Percentiles rank a stretch among this genome's conserved stretches.
Conservation (phyloP, 495 filamentous ascomycete genomes). For the Neurospora sp. region DNA sequence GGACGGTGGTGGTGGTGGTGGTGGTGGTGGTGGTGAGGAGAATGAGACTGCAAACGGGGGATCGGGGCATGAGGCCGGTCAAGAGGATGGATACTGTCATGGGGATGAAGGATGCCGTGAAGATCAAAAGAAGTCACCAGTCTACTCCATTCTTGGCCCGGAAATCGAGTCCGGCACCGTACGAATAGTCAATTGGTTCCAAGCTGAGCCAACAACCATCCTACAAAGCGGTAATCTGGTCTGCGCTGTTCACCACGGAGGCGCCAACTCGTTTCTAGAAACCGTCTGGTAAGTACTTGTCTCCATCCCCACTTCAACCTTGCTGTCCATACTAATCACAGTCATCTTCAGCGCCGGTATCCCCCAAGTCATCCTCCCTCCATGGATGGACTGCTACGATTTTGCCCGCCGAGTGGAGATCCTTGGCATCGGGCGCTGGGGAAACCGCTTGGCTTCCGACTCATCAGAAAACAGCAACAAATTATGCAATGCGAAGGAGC, state of each 20-base stretch:
- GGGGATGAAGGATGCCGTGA: background rate
- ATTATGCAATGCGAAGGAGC: slow-evolving; percentile 8
- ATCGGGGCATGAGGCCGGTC: background rate
- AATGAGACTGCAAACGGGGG: background rate
- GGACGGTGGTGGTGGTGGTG: slow-evolving; percentile 1
- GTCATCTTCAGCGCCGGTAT: slow-evolving; percentile 30
- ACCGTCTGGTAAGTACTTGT: slow-evolving; percentile 21
- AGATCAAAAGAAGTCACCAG: background rate
- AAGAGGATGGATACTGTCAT: background rate
- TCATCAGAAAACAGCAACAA: background rate
- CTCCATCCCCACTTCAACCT: background rate
- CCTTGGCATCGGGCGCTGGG: slow-evolving; percentile 41
- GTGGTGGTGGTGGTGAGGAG: slow-evolving; percentile 3
- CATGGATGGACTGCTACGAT: slow-evolving; percentile 47
- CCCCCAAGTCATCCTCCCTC: slow-evolving; percentile 41
- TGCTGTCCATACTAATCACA: background rate
- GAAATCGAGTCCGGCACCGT: slow-evolving; percentile 18
- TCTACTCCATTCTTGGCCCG: slow-evolving; percentile 7
- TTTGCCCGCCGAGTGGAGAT: slow-evolving; percentile 42
- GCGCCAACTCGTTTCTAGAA: slow-evolving; percentile 35
- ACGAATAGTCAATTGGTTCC: slow-evolving; percentile 26
- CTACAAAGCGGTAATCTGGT: slow-evolving; percentile 25
- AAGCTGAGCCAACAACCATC: slow-evolving; percentile 27
- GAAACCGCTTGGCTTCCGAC: slow-evolving; percentile 17
- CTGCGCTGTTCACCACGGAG: slow-evolving; percentile 36